Evolutionary conservation across 2,329 filamentous ascomycete genomes (phyloP), one percentile per base, ranked within the genome.

Genomic region (Magnaporthales sp.): DNA sequence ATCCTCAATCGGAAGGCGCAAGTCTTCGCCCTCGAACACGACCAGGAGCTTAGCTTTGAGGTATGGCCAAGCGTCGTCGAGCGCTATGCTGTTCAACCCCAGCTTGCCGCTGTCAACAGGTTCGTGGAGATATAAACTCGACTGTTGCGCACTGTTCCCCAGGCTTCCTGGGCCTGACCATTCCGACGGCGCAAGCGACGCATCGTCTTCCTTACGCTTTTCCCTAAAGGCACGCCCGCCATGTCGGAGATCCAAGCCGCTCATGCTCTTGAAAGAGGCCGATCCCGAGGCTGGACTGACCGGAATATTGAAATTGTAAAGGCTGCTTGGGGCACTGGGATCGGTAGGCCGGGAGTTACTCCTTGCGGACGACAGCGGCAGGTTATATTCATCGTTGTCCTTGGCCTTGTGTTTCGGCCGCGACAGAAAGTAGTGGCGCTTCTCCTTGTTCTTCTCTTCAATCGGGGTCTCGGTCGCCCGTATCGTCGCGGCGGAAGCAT

Each of bases 31-130:
- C 70, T 93, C 90, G 70, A 95, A 96, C 2, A 95, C 86, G 67
- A 90, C 85, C 4, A 94, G 80, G 56, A 95, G 80, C 70, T 91
- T 89, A 3, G 90, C 88, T 75, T 90, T 92, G 22, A 95, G 77
- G 67, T 91, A 86, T 0, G 91, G 91, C 91, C 91, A 95, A 6
- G 91, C 92, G 75, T 95, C 91, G 70, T 95, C 91, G 51, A 84
- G 74, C 27, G 86, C 86, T 84, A 92, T 88, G 71, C 89, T 90
- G 70, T 88, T 86, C 15, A 91, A 79, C 1, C 89, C 88, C 72
- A 87, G 88, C 70, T 84, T 87, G 58, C 78, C 77, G 11, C 83
- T 77, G 70, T 89, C 86, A 24, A 83, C 76, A 10, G 82, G 76
- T 65, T 89, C 86, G 63, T 75, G 75, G 26, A 81, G 75, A 68